Evolutionary conservation across 352 stramenopile genomes (phyloP).

Genomic region (Globisporangium camurandrum): DNA sequence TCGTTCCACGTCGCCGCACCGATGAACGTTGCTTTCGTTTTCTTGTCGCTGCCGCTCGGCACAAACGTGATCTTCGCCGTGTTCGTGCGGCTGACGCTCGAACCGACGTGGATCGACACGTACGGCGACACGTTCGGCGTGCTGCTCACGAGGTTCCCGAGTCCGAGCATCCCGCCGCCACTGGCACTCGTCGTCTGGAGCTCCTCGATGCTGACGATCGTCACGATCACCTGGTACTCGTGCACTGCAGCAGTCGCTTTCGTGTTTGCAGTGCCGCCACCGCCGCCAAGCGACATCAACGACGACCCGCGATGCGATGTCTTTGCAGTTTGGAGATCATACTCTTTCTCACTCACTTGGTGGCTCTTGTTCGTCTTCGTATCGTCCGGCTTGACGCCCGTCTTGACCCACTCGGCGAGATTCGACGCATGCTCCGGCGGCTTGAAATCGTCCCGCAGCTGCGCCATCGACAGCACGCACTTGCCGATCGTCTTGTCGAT

Average conservation of each 20-base stretch:
- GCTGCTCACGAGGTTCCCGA: slow-evolving; percentile 68
- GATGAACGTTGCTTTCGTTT: slow-evolving; percentile 36
- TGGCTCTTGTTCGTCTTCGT: slow-evolving; percentile 82
- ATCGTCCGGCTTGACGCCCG: slow-evolving; percentile 61
- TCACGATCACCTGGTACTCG: slow-evolving; percentile 68
- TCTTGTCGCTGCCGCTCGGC: slow-evolving; percentile 9
- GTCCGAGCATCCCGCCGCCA: slow-evolving; percentile 52
- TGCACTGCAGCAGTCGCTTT: slow-evolving; percentile 27
- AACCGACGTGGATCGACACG: slow-evolving; percentile 66
- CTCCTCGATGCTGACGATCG: slow-evolving; percentile 41
- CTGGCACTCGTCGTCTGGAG: slow-evolving; percentile 60
- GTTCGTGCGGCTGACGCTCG: slow-evolving; percentile 61
- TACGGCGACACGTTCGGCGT: slow-evolving; percentile 77
- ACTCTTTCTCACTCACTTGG: slow-evolving; percentile 67
- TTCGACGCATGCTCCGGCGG: slow-evolving; percentile 64
- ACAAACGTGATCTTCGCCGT: slow-evolving; percentile 57
- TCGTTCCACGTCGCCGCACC: slow-evolving; percentile 59
- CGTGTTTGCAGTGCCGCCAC: too few species aligned
- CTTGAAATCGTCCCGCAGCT: slow-evolving; percentile 74
- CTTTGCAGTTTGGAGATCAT: slow-evolving; percentile 57
- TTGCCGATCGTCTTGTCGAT: slow-evolving; percentile 78
- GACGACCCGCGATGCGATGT: slow-evolving; percentile 21
- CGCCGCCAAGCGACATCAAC: slow-evolving; percentile 17
- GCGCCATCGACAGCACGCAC: slow-evolving; percentile 58
- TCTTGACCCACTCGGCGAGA: slow-evolving; percentile 76